phyloP scores from a whole-genome alignment of 1,284 basidiomycete species.

The Coniferiporia weirii region DNA sequence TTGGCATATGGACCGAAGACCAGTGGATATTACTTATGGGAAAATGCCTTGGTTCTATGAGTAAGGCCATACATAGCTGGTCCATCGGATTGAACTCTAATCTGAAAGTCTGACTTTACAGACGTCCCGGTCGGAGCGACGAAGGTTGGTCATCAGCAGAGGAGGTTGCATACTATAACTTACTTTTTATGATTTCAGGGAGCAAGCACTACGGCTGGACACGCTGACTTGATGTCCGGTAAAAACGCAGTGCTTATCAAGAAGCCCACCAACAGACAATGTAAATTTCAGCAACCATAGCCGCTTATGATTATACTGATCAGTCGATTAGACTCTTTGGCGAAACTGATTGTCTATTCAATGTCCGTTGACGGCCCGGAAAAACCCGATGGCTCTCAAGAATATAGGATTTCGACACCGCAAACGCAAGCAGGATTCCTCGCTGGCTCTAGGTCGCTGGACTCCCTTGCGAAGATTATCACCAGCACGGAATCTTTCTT shows the following conservation, averaged over 20 bases:
- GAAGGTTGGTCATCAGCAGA: slow-evolving; percentile 37
- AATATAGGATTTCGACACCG: slow-evolving; percentile 26
- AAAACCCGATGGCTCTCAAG: slow-evolving; percentile 36
- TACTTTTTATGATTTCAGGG: slow-evolving; percentile 30
- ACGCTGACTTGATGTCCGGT: slow-evolving; percentile 63
- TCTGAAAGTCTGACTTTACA: slow-evolving; percentile 42
- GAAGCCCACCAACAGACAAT: slow-evolving; percentile 66
- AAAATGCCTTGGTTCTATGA: slow-evolving; percentile 85
- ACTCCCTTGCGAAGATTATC: slow-evolving; percentile 83
- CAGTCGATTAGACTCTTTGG: slow-evolving; percentile 59
- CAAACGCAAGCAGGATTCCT: slow-evolving; percentile 49
- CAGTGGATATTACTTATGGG: slow-evolving; percentile 86
- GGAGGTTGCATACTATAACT: slow-evolving; percentile 3
- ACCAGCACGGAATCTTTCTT: slow-evolving; percentile 93
- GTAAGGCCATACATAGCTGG: slow-evolving; percentile 42
- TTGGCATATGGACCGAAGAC: slow-evolving; percentile 84
- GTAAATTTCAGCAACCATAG: slow-evolving; percentile 35
- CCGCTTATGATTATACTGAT: slow-evolving; percentile 16
- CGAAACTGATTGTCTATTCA: slow-evolving; percentile 87
- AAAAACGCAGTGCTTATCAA: slow-evolving; percentile 73
- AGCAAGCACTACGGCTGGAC: slow-evolving; percentile 54
- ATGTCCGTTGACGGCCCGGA: slow-evolving; percentile 81
- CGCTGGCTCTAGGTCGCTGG: slow-evolving; percentile 86
- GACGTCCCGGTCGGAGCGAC: slow-evolving; percentile 43
- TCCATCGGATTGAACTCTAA: slow-evolving; percentile 60